Percentiles rank a stretch among this genome's conserved stretches.
Conservation (phyloP, 164 flowering plant species). For the Nymphaea colorata region DNA sequence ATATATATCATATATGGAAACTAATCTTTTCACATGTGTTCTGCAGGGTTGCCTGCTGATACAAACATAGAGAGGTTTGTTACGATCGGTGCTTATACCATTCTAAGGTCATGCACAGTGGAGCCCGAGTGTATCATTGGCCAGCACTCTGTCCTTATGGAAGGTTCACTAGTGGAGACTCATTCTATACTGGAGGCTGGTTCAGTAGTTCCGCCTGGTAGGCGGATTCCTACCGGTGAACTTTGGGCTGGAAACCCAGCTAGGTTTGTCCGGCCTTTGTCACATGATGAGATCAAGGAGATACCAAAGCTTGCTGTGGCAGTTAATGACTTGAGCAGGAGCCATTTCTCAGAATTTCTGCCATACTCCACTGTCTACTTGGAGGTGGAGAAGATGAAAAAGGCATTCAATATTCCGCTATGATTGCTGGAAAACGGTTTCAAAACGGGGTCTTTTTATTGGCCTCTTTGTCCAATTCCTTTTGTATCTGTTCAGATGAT, state of each 20-base stretch:
- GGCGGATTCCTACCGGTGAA: constrained; percentile 90
- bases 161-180: constrained; percentile 92
- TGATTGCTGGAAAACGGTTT: constrained; percentile 13
- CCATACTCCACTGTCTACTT: constrained; percentile 85
- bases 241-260: constrained; percentile 99
- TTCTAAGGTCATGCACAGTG: constrained; percentile 75
- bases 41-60: constrained; percentile 85
- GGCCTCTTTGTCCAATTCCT: neutral
- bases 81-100: constrained; percentile 73
- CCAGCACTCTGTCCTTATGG: constrained; percentile 92
- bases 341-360: constrained; percentile 73
- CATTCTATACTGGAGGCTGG: constrained; percentile 95
- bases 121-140: constrained; percentile 97
- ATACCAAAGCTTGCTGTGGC: constrained; percentile 92
- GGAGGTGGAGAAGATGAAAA: constrained; percentile 97
- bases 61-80: constrained; percentile 82
- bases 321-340: constrained; percentile 71
- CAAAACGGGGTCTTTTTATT: neutral
- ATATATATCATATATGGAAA: too few species aligned
- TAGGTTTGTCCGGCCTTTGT: constrained; percentile 69
- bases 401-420: constrained; percentile 53
- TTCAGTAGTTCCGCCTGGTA: constrained; percentile 87
- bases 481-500: neutral
- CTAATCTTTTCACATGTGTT: neutral
- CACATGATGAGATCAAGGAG: constrained; percentile 77